These are phyloP conservation scores for Pontederia paniculata DNA, from an alignment of 176 grass and related monocot species.

Conservation along the genomic window DNA sequence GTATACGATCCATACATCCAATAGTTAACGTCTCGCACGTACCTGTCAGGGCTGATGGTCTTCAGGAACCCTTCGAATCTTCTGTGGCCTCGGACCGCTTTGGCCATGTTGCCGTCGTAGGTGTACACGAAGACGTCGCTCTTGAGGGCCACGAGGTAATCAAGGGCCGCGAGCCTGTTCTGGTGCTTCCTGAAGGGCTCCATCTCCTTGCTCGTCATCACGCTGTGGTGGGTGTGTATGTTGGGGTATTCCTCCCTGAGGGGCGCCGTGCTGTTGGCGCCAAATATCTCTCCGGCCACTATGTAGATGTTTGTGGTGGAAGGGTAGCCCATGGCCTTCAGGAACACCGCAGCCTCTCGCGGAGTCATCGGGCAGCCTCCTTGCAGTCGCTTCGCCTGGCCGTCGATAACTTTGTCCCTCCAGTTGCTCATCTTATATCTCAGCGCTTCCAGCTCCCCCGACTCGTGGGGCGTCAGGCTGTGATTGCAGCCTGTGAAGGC, in stretches of 20 bases:
- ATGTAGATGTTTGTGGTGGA: conserved; percentile 85
- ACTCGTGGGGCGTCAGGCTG: conserved; percentile 59
- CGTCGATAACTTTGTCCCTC: conserved; percentile 94
- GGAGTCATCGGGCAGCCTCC: conserved; percentile 97
- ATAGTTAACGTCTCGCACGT: neutral
- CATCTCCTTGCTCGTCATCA: conserved; percentile 46
- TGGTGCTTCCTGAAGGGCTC: conserved; percentile 48
- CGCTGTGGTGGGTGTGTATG: conserved; percentile 59
- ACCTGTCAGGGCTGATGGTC: conserved; percentile 82
- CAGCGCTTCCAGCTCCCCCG: conserved; percentile 62
- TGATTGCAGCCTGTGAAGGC: conserved; percentile 93
- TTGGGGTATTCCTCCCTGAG: conserved; percentile 68
- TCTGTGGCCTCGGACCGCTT: conserved; percentile 83
- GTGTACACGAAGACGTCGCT: conserved; percentile 95
- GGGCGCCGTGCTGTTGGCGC: conserved; percentile 60
- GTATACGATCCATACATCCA: neutral
- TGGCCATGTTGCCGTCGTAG: conserved; percentile 98
- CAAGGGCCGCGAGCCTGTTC: conserved; percentile 80
- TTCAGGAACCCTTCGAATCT: conserved; percentile 80
- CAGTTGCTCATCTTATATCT: conserved; percentile 66
- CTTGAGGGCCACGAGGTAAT: conserved; percentile 69
- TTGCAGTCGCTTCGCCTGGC: conserved; percentile 61
- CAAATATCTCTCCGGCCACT: conserved; percentile 83
- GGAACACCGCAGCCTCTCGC: conserved; percentile 62
- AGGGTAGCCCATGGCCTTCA: conserved; percentile 98